These are phyloP conservation scores for Arthroderma sp. DNA, from an alignment of 2,329 filamentous ascomycete genomes.

Conservation along the genomic window DNA sequence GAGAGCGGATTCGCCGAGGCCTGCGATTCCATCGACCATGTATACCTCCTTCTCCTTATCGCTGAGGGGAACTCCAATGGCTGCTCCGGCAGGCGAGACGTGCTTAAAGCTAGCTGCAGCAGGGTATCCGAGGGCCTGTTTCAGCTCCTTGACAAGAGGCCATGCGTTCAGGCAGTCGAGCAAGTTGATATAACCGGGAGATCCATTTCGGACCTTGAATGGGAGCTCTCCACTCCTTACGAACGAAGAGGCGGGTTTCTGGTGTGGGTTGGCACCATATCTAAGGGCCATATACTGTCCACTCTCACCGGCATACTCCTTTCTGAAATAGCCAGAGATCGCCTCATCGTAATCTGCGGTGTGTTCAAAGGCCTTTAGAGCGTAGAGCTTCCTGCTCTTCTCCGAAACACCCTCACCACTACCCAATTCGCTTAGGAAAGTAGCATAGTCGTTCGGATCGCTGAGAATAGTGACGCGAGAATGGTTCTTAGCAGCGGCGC, in stretches of 20 bases:
- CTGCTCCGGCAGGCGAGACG: constrained; percentile 89
- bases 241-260: constrained; percentile 87
- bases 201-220: constrained; percentile 85
- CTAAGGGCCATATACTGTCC: constrained; percentile 72
- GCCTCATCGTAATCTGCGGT: constrained; percentile 92
- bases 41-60: constrained; percentile 91
- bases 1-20: constrained; percentile 70
- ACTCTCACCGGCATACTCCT: constrained; percentile 82
- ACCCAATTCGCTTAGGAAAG: constrained; percentile 83
- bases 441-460: constrained; percentile 83
- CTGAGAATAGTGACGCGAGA: constrained; percentile 87
- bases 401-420: constrained; percentile 68
- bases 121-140: constrained; percentile 70
- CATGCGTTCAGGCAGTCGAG: constrained; percentile 93
- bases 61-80: constrained; percentile 76
- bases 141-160: constrained; percentile 93
- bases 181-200: constrained; percentile 94
- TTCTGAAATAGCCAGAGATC: constrained; percentile 94
- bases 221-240: constrained; percentile 60
- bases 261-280: constrained; percentile 95
- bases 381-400: constrained; percentile 72
- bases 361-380: constrained; percentile 96
- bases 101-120: constrained; percentile 98
- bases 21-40: constrained; percentile 91
- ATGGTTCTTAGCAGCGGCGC: constrained; percentile 97